Evolutionary conservation across 345 rosid genomes (phyloP).

Genomic region (Carallia brachiata): DNA sequence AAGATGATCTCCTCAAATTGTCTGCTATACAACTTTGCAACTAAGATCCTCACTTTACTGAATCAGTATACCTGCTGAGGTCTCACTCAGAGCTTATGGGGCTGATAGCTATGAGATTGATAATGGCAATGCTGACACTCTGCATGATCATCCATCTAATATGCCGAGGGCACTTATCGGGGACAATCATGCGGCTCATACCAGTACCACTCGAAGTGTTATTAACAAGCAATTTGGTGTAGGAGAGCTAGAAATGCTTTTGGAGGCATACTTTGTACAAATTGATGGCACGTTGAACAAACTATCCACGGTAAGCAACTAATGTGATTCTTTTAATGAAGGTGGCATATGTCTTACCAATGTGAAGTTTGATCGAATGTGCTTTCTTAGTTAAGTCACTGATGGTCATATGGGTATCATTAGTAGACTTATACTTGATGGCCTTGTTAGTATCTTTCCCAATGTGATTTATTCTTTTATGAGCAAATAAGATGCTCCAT

Average conservation of each 20-base stretch:
- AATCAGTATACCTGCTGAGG: conserved; percentile 52
- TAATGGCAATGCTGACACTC: conserved; percentile 38
- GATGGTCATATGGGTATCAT: background rate
- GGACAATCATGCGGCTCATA: conserved; percentile 55
- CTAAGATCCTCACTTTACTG: conserved; percentile 8
- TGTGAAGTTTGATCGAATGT: background rate
- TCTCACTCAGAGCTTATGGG: conserved; percentile 36
- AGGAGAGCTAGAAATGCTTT: conserved; percentile 94
- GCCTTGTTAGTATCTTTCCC: no score
- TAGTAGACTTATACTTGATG: no score
- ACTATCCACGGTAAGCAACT: conserved; percentile 69
- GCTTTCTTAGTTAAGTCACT: background rate
- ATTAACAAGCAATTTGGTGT: conserved; percentile 68
- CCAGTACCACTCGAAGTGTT: conserved; percentile 67
- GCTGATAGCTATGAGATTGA: conserved; percentile 39
- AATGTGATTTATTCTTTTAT: no score
- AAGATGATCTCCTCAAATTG: background rate
- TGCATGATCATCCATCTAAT: conserved; percentile 49
- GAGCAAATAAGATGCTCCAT: no score
- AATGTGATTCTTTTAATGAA: background rate
- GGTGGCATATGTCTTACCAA: background rate
- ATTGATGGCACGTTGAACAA: conserved; percentile 90
- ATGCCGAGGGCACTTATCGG: conserved; percentile 43
- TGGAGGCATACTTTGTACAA: conserved; percentile 93
- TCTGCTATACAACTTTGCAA: background rate